phyloP scores from a whole-genome alignment of 345 rosid genomes.

The Pugionium dolabratum region DNA sequence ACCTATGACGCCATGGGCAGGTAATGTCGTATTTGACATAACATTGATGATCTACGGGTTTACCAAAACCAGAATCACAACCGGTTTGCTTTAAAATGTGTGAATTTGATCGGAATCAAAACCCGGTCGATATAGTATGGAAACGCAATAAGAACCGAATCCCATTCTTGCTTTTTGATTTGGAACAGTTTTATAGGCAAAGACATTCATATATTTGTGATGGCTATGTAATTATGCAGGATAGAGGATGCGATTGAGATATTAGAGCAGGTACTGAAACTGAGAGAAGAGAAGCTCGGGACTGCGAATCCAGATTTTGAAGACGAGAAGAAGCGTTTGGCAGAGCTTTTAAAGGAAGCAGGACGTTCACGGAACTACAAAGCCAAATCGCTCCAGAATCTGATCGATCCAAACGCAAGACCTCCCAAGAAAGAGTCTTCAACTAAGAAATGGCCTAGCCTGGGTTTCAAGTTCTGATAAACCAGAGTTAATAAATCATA shows the following conservation, averaged over 20 bases:
- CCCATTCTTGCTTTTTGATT: too few relatives aligned
- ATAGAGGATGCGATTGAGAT: slow-evolving; percentile 98
- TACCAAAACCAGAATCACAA: slow-evolving; percentile 1
- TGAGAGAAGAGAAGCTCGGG: slow-evolving; percentile 97
- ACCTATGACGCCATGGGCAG: slow-evolving; percentile 99
- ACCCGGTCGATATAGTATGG: background rate
- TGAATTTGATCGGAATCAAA: background rate
- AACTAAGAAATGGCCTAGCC: slow-evolving; percentile 81
- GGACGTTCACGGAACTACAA: slow-evolving; percentile 85
- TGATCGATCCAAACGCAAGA: slow-evolving; percentile 79
- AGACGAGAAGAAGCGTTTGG: slow-evolving; percentile 88
- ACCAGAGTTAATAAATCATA: background rate
- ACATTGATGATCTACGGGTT: background rate
- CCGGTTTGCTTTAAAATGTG: too few relatives aligned
- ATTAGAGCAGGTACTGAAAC: slow-evolving; percentile 79
- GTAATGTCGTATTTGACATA: slow-evolving; percentile 44
- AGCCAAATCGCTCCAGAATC: slow-evolving; percentile 91
- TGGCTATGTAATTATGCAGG: slow-evolving; percentile 48
- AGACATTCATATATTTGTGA: background rate
- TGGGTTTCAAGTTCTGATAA: slow-evolving; percentile 79
- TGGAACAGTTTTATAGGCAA: too few relatives aligned
- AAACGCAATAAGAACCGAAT: too few relatives aligned
- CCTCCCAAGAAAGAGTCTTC: slow-evolving; percentile 69
- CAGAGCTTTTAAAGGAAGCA: slow-evolving; percentile 95
- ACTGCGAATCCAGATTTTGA: slow-evolving; percentile 97